Evolutionary conservation across 306 rosid species (phyloP).

Genomic region (Vigna mungo): DNA sequence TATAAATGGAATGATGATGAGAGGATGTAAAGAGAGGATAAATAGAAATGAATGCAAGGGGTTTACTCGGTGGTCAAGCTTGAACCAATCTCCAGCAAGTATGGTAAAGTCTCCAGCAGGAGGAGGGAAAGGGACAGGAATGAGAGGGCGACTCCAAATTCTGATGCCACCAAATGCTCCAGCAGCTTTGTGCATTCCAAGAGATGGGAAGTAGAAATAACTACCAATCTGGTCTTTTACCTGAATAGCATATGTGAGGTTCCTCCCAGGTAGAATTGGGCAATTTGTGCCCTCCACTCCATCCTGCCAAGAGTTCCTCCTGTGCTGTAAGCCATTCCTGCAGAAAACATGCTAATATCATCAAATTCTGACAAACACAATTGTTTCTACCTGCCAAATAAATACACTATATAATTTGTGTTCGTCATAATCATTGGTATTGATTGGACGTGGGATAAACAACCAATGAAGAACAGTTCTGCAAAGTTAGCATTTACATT

Average conservation of each 20-base stretch:
- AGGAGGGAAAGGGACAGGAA: slow-evolving; percentile 94
- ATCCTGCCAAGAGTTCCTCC: slow-evolving; percentile 89
- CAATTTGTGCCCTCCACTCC: slow-evolving; percentile 57
- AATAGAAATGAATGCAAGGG: slow-evolving; percentile 36
- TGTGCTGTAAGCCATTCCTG: slow-evolving; percentile 94
- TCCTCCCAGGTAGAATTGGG: slow-evolving; percentile 53
- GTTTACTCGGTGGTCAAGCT: slow-evolving; percentile 70
- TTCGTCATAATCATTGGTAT: slow-evolving; percentile 12
- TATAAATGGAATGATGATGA: not conserved
- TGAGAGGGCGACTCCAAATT: slow-evolving; percentile 90
- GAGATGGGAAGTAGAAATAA: slow-evolving; percentile 61
- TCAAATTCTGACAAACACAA: slow-evolving; percentile 8
- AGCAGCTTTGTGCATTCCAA: slow-evolving; percentile 58
- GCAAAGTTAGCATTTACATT: not conserved
- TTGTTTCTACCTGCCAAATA: slow-evolving; percentile 7
- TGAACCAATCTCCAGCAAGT: slow-evolving; percentile 96
- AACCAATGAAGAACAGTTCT: not conserved
- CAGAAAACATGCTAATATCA: slow-evolving; percentile 32
- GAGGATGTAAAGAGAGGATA: not conserved
- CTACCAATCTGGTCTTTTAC: slow-evolving; percentile 63
- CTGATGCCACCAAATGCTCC: slow-evolving; percentile 65
- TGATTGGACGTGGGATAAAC: not conserved
- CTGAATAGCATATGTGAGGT: slow-evolving; percentile 55
- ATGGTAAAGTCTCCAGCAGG: slow-evolving; percentile 84
- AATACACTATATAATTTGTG: not conserved